Evolutionary conservation across 2,329 filamentous ascomycete genomes (phyloP).

Genomic region (Metarhizium brunneum): DNA sequence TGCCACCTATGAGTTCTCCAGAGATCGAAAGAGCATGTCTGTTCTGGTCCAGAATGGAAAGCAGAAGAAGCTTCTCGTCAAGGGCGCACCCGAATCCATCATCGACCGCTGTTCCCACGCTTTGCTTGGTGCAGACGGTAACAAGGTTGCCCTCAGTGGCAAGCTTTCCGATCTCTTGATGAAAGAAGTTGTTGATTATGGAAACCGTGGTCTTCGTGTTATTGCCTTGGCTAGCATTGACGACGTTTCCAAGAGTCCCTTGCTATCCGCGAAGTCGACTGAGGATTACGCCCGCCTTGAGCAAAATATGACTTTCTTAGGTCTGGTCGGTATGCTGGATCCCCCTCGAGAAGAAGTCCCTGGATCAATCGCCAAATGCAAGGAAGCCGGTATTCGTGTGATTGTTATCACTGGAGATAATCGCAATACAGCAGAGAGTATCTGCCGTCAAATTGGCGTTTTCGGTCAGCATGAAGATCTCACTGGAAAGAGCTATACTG

Average conservation of each 20-base stretch:
- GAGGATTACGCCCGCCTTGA: constrained; percentile 80
- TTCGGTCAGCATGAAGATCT: constrained; percentile 78
- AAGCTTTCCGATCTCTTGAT: constrained; percentile 62
- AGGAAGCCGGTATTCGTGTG: constrained; percentile 86
- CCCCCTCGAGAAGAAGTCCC: constrained; percentile 89
- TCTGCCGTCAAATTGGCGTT: constrained; percentile 93
- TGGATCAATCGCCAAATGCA: constrained; percentile 78
- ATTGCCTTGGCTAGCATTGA: constrained; percentile 86
- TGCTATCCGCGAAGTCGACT: constrained; percentile 72
- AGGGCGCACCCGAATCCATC: constrained; percentile 91
- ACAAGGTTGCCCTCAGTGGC: constrained; percentile 61
- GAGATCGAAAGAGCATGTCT: constrained; percentile 98
- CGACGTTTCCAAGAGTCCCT: constrained; percentile 59
- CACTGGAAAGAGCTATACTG: constrained; percentile 87
- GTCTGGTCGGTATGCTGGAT: constrained; percentile 92
- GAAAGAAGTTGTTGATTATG: constrained; percentile 79
- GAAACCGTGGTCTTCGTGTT: constrained; percentile 84
- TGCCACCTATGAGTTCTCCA: constrained; percentile 91
- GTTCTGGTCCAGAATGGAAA: constrained; percentile 69
- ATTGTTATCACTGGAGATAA: constrained; percentile 99
- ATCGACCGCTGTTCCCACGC: constrained; percentile 84
- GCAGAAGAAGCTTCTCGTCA: constrained; percentile 78
- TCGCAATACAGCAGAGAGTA: constrained; percentile 93
- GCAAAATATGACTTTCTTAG: constrained; percentile 88
- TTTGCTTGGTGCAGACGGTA: constrained; percentile 68